Base-by-base conservation (phyloP, 1,139 yeast genomes). In the Magnusiomyces fungicola region DNA sequence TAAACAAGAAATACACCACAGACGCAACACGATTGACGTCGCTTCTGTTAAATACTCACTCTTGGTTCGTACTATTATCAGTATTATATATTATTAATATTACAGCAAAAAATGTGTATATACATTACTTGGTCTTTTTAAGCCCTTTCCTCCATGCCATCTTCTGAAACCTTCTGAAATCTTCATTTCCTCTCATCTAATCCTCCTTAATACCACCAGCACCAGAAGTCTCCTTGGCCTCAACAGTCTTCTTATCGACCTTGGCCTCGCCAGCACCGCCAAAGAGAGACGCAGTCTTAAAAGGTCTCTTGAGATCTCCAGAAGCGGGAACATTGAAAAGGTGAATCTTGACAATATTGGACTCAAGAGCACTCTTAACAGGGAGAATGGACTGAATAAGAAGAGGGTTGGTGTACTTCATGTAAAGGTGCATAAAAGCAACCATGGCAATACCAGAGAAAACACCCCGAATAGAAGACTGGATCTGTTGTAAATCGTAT, bases 331-430 rank as follows among this genome's bases (percentile, higher is more conserved):
- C 72, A 59, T 92, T 92, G 64, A 84, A 87, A 54, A 92, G 65
- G 68, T 92, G 96, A 68, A 94, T 87, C 76, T 87, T 83, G 62
- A 90, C 96, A 62, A 89, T 83, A 73, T 90, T 90, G 62, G 87
- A 75, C 73, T 94, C 98, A 56, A 89, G 73, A 48, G 96, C 96
- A 59, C 84, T 73, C 78, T 92, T 92, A 62, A 94, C 74, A 48
- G 97, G 92, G 50, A 95, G 80, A 61, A 94, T 78, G 55, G 92
- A 82, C 75, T 92, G 98, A 88, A 92, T 86, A 61, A 94, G 80
- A 69, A 92, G 80, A 53, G 98, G 99, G 73, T 92, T 90, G 69
- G 97, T 88, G 78, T 88, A 94, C 72, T 89, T 86, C 95, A 94
- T 83, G 81, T 92, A 92, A 56, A 92, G 63, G 71, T 92, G 98